phyloP scores from a whole-genome alignment of 345 rosid species.

The Rhizophora mangle region DNA sequence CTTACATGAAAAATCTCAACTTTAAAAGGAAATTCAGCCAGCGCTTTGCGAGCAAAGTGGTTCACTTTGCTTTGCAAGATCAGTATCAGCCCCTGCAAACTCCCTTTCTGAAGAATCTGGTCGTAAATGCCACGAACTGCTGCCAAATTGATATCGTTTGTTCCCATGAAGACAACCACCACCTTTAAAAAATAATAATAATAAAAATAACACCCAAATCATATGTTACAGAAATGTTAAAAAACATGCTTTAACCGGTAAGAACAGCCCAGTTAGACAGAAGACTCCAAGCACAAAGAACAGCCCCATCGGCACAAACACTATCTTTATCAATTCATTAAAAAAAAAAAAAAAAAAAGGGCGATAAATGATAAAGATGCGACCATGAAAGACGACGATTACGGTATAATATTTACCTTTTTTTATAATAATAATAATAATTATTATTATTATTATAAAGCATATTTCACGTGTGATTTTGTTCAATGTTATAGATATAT shows the following conservation, averaged over 20 bases:
- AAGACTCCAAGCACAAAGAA: no score
- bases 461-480: no score
- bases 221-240: no score
- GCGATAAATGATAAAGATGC: background rate
- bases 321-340: background rate
- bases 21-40: constrained; percentile 19
- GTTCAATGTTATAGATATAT: no score
- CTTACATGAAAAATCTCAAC: constrained; percentile 37
- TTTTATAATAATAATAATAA: no score
- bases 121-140: constrained; percentile 1
- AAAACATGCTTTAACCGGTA: no score
- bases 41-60: constrained; percentile 25
- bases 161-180: constrained; percentile 37
- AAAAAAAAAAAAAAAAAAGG: background rate
- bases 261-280: no score
- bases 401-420: no score
- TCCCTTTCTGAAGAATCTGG: constrained; percentile 19
- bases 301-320: no score
- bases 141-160: constrained; percentile 20
- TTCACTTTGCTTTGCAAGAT: constrained; percentile 34
- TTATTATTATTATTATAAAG: no score
- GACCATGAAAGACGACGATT: no score
- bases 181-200: constrained; percentile 11
- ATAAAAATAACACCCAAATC: background rate
- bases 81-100: constrained; percentile 22